Evolutionary conservation across 257 asterid species (phyloP).

Genomic region (Nicotiana obtusifolia): DNA sequence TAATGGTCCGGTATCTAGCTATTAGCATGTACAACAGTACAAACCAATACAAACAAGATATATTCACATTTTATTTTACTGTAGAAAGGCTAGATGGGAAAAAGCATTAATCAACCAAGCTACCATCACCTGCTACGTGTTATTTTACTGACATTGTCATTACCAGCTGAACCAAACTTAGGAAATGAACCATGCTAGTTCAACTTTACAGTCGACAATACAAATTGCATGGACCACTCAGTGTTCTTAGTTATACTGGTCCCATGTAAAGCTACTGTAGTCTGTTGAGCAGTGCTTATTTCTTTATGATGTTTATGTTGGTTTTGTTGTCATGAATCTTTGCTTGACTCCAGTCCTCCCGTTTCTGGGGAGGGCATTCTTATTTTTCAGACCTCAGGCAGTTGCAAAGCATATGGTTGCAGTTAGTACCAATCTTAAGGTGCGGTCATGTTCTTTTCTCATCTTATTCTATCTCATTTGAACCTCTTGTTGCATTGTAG

Average conservation of each 20-base stretch:
- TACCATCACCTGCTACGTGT: not conserved
- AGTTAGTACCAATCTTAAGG: constrained; percentile 93
- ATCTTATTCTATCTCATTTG: not conserved
- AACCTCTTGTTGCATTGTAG: constrained; percentile 14
- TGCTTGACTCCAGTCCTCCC: not conserved
- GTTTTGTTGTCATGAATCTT: not conserved
- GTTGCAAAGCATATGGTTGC: constrained; percentile 99
- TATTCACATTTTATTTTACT: not conserved
- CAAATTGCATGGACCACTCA: not conserved
- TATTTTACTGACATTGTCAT: not conserved
- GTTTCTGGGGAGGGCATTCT: not conserved
- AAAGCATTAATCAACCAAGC: not conserved
- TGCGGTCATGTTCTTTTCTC: constrained; percentile 26
- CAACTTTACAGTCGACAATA: not conserved
- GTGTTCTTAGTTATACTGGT: not conserved
- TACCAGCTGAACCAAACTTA: not conserved
- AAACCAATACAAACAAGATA: not conserved
- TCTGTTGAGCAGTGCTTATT: not conserved
- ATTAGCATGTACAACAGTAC: not conserved
- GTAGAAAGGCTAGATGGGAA: not conserved
- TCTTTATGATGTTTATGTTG: not conserved
- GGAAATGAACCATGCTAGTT: not conserved
- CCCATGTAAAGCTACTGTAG: not conserved
- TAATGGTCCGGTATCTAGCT: not conserved
- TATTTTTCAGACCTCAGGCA: constrained; percentile 69